Evolutionary conservation across 2,329 filamentous ascomycete genomes (phyloP).

Genomic region (Periconia sp.): DNA sequence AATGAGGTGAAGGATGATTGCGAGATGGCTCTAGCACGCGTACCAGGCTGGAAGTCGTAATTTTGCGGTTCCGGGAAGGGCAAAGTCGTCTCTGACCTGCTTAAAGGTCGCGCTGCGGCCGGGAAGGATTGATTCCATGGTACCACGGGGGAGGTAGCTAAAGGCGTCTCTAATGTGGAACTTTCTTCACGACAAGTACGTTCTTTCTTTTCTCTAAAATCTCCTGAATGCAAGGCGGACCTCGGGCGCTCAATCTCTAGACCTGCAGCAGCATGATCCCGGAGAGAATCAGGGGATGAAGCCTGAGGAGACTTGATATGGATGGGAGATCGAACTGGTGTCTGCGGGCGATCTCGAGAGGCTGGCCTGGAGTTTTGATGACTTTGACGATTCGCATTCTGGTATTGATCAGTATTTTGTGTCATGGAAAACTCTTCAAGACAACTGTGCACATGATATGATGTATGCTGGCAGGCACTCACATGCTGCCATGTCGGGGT

Average conservation of each 20-base stretch:
- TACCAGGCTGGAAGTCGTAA: slow-evolving; percentile 36
- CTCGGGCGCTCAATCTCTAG: slow-evolving; percentile 75
- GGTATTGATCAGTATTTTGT: neutral
- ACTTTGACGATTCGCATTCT: neutral
- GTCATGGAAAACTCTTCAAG: neutral
- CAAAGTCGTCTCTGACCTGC: slow-evolving; percentile 16
- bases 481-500: slow-evolving; percentile 69
- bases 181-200: slow-evolving; percentile 16
- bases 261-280: slow-evolving; percentile 35
- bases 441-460: neutral
- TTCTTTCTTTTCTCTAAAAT: slow-evolving; percentile 57
- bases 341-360: slow-evolving; percentile 31
- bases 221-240: slow-evolving; percentile 68
- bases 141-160: slow-evolving; percentile 56
- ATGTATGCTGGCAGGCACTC: neutral
- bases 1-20: slow-evolving; percentile 76
- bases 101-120: slow-evolving; percentile 31
- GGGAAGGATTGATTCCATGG: slow-evolving; percentile 59
- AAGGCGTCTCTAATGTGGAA: slow-evolving; percentile 13
- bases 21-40: slow-evolving; percentile 46
- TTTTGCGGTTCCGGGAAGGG: slow-evolving; percentile 15
- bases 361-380: slow-evolving; percentile 15
- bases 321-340: slow-evolving; percentile 38
- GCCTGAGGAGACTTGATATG: slow-evolving; percentile 40
- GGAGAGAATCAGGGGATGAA: slow-evolving; percentile 26